A percentile compares a stretch with the other conserved stretches of the same genome.
Evolutionary conservation across 345 rosid species (phyloP).

Genomic region (Euphorbia tirucalli): DNA sequence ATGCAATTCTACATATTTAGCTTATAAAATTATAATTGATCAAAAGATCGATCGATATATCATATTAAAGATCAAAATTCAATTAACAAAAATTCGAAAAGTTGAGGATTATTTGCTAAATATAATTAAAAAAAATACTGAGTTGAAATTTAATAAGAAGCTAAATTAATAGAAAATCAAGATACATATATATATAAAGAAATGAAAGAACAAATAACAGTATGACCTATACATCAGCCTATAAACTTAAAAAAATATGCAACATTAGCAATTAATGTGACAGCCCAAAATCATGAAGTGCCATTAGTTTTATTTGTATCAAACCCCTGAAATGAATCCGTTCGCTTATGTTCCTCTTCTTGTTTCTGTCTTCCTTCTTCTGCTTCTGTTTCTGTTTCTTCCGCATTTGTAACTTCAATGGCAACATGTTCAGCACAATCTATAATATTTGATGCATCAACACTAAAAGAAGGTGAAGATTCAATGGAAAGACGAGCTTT

Average conservation of each 20-base stretch:
- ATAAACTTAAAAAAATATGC: background rate
- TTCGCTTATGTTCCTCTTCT: conserved; percentile 6
- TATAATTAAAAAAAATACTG: no score
- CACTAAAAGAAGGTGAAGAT: conserved; percentile 38
- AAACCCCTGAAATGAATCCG: conserved; percentile 36
- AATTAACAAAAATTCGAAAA: no score
- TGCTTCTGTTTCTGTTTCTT: conserved; percentile 6
- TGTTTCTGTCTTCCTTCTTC: background rate
- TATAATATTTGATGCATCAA: conserved; percentile 10
- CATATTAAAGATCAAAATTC: no score
- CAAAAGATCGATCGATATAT: no score
- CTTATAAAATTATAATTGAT: no score
- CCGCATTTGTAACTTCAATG: conserved; percentile 19
- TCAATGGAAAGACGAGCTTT: conserved; percentile 3
- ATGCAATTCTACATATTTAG: no score
- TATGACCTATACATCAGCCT: background rate
- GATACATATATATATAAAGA: background rate
- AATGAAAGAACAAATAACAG: background rate
- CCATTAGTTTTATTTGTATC: background rate
- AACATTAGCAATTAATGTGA: background rate
- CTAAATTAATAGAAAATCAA: no score
- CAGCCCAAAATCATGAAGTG: no score
- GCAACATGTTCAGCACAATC: conserved; percentile 5
- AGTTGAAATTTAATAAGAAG: no score
- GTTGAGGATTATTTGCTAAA: no score